Base-by-base conservation (phyloP, 306 rosid species). In the Biancaea sappan region DNA sequence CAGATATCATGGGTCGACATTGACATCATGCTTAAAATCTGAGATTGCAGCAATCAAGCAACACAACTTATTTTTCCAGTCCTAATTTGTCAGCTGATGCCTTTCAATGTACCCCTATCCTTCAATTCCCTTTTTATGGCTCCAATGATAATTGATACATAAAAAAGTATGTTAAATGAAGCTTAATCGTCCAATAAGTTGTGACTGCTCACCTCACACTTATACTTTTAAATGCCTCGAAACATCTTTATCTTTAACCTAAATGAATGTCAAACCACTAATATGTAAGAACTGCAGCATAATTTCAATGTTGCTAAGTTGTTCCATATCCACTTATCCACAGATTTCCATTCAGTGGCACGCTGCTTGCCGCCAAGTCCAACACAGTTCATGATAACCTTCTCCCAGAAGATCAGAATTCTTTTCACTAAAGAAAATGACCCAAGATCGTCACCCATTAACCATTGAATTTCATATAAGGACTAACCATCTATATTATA, bases 401-500 rank as follows among this genome's bases (percentile, higher is more conserved):
- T 58, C 65, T 58, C 29, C 15, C 22, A 58, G 65, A 58, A 29
- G 41, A 14, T 58, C 65, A 58, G 2, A 29, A 31, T 58, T 15
- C 40, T 14, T 29, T 26, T 29, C 4, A 57, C 35, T 15, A 14
- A 41, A 40, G 52, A 18, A 4, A 66, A 82, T 13, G 0, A 47
- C 22, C 54, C 71, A 34, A 47, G 62, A 73, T 53, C 71, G 44
- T 53, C 40, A 57, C n/a, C n/a, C n/a, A 64, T 43, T 63, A 50
- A 41, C 5, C 40, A 51, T 4, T 16, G 11, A 66, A 41, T 66
- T 56, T 4, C 38, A 41, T 58, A 24, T 37, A 14, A 15, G 46
- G 34, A 43, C 57, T 25, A 72, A 54, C 44, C 16, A 44, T 38
- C 69, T 63, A 53, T 84, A 75, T 76, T 75, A 56, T 41, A 61